phyloP scores from a whole-genome alignment of 495 filamentous ascomycete species.

The Xylaria venustula region DNA sequence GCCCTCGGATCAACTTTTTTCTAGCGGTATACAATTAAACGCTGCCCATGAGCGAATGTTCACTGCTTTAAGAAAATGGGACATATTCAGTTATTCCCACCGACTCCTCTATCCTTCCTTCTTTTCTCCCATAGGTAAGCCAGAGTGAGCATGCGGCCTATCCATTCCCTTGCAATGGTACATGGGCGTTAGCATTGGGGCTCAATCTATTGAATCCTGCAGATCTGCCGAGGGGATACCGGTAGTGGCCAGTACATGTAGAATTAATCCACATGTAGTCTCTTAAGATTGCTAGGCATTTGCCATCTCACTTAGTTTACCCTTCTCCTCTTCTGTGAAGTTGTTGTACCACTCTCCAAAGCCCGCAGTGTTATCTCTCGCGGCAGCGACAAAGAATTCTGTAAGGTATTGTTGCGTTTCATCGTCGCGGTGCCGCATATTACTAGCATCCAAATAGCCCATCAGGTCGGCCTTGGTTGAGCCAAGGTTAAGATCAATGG shows the following conservation, averaged over 20 bases:
- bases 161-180: background rate
- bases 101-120: background rate
- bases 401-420: slow-evolving; percentile 82
- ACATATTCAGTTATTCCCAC: too few relatives aligned
- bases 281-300: slow-evolving; percentile 5
- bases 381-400: slow-evolving; percentile 76
- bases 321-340: slow-evolving; percentile 71
- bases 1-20: too few relatives aligned
- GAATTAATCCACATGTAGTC: too few relatives aligned
- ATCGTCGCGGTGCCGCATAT: slow-evolving; percentile 75
- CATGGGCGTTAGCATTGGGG: background rate
- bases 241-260: too few relatives aligned
- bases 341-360: slow-evolving; percentile 73
- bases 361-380: slow-evolving; percentile 60
- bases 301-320: slow-evolving; percentile 58
- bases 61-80: too few relatives aligned
- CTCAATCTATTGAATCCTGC: too few relatives aligned
- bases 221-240: too few relatives aligned
- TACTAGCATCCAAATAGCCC: slow-evolving; percentile 63
- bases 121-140: too few relatives aligned
- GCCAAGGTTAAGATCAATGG: slow-evolving; percentile 67
- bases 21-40: too few relatives aligned
- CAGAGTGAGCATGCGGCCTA: background rate
- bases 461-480: slow-evolving; percentile 74
- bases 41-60: too few relatives aligned